Evolutionary conservation across 2,329 filamentous ascomycete genomes (phyloP).

Genomic region (Sporothrix pallida): DNA sequence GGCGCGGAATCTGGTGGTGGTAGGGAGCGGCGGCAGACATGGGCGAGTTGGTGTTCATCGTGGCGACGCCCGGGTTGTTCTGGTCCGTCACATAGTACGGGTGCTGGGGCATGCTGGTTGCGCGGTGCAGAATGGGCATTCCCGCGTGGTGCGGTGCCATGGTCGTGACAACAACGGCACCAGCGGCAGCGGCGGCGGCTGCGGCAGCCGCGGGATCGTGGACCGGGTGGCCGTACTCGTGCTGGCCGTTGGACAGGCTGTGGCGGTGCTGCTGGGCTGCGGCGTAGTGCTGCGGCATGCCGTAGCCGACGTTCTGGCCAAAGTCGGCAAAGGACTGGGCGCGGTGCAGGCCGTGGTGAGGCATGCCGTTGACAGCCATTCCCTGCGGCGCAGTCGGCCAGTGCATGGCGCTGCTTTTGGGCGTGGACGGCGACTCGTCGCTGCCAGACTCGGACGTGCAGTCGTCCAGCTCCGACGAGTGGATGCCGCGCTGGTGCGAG

Average conservation of each 20-base stretch:
- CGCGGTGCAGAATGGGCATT: conserved; percentile 57
- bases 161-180: conserved; percentile 28
- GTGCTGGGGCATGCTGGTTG: conserved; percentile 54
- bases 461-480: conserved; percentile 62
- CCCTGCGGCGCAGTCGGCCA: conserved; percentile 54
- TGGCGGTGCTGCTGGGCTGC: conserved; percentile 58
- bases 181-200: conserved; percentile 21
- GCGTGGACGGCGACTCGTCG: conserved; percentile 65
- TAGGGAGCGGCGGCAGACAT: conserved; percentile 43
- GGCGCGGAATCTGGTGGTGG: conserved; percentile 59
- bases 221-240: conserved; percentile 53
- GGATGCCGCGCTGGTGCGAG: conserved; percentile 64
- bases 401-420: conserved; percentile 58
- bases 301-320: conserved; percentile 54
- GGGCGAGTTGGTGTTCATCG: conserved; percentile 57
- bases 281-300: conserved; percentile 51
- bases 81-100: conserved; percentile 66
- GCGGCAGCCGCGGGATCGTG: conserved; percentile 43
- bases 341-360: conserved; percentile 50
- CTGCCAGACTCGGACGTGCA: conserved; percentile 62
- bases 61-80: conserved; percentile 66
- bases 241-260: conserved; percentile 52
- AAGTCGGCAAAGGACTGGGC: conserved; percentile 63
- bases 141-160: conserved; percentile 45
- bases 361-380: conserved; percentile 47